Evolutionary conservation across 2,329 filamentous ascomycete species (phyloP), one percentile per base, ranked within the genome.

Genomic region (Trichoderma sp.): DNA sequence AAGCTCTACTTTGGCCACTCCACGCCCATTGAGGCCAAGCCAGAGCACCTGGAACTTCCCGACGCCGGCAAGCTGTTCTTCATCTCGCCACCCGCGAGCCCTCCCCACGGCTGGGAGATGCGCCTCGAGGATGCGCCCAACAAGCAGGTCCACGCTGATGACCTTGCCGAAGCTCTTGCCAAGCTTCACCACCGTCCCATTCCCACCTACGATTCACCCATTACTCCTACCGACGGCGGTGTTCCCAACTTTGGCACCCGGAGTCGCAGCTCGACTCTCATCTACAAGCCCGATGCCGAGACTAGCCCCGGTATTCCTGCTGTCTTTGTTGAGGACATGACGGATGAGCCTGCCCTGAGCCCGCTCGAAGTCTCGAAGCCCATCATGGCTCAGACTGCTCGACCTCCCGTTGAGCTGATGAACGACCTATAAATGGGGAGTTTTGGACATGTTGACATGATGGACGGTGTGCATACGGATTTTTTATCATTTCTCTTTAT

Each of bases 11-110:
- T 92, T 79, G 91, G 92, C 79, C 88, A 91, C 80, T 84, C 86
- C 65, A 93, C 91, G 0, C 86, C 89, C n/a, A 83, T 92, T 71
- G 84, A 89, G 79, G 82, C 84, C 75, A 83, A 85, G 76, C 87
- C 91, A 79, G 87, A 89, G 79, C 91, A 92, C 80, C 87, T 93
- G 11, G 88, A 89, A n/a, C 88, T 93, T 0, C 91, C 92, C 75
- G 91, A 93, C 77, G 90, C 91, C 71, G 91, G 91, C 81, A 93
- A 93, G 86, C 88, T 93, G 72, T 93, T 93, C 86, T 93, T 93
- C 86, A 93, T 93, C 83, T 92, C 90, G 68, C 92, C 92, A 33
- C 92, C 92, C 9, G 91, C 92, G 6, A 91, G 88, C 75, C 91
- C 92, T 59, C 92, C 92, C 3, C 91, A 92, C 79, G 91, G 90